These are phyloP conservation scores for Trichothecium sympodiale DNA, from an alignment of 2,329 filamentous ascomycete species.

Conservation along the genomic window DNA sequence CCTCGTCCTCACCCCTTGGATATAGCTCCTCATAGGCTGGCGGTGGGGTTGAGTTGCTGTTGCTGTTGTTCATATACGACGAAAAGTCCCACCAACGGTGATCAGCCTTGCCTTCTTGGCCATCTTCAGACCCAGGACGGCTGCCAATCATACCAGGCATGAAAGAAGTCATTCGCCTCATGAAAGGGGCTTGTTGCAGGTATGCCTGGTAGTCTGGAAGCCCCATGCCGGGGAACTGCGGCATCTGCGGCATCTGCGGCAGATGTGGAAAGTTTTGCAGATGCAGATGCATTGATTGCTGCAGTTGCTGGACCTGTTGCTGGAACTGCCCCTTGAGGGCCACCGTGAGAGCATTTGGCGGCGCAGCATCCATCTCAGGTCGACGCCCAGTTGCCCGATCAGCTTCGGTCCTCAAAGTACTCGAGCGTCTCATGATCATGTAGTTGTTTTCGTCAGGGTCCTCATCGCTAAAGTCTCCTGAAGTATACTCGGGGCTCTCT, in stretches of 20 bases:
- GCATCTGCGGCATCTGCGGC: constrained; percentile 53
- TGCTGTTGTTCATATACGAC: constrained; percentile 36
- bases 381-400: constrained; percentile 14
- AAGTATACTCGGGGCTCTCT: constrained; percentile 33
- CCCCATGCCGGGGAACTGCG: constrained; percentile 42
- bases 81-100: constrained; percentile 60
- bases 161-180: constrained; percentile 61
- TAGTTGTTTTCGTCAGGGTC: constrained; percentile 25
- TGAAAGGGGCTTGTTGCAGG: constrained; percentile 45
- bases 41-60: constrained; percentile 39
- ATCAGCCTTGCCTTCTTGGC: constrained; percentile 31
- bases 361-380: not conserved
- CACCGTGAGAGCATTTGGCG: constrained; percentile 48
- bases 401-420: constrained; percentile 14
- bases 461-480: constrained; percentile 30
- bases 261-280: constrained; percentile 46
- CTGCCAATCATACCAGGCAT: constrained; percentile 52
- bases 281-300: constrained; percentile 56
- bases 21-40: constrained; percentile 75
- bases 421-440: constrained; percentile 23
- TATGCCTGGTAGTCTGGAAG: constrained; percentile 65
- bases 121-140: constrained; percentile 35
- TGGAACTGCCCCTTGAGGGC: constrained; percentile 65
- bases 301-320: constrained; percentile 65
- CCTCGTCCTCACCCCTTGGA: constrained; percentile 35